A percentile compares a stretch with the other conserved stretches of the same genome.
Conservation (phyloP, 805 yeast genomes). For the Pichia ethanolica region DNA sequence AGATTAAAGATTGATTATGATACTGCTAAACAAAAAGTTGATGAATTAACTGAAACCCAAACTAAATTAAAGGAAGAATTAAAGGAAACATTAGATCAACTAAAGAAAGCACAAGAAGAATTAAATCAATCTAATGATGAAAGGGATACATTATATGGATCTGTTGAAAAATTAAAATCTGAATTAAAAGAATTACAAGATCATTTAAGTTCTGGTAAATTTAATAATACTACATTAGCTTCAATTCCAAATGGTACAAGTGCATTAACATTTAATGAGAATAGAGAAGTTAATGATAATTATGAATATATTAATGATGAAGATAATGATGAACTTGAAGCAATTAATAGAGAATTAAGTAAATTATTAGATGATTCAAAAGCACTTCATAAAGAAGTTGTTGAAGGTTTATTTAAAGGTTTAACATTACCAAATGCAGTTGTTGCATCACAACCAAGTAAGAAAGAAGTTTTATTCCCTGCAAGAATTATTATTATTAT, state of each 20-base stretch:
- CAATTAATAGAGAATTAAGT: slow-evolving; percentile 70
- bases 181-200: slow-evolving; percentile 31
- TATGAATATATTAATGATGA: slow-evolving; percentile 1
- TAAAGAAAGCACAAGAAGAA: slow-evolving; percentile 52
- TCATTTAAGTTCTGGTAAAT: slow-evolving; percentile 18
- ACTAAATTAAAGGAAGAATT: slow-evolving; percentile 58
- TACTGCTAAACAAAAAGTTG: slow-evolving; percentile 51
- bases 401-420: slow-evolving; percentile 78
- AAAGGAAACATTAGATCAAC: slow-evolving; percentile 50
- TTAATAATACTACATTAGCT: slow-evolving; percentile 9
- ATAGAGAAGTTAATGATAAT: not conserved
- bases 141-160: slow-evolving; percentile 57
- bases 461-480: slow-evolving; percentile 92
- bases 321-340: slow-evolving; percentile 49
- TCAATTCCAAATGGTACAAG: slow-evolving; percentile 11
- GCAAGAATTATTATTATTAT: slow-evolving; percentile 90
- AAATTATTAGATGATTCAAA: slow-evolving; percentile 63
- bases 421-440: slow-evolving; percentile 81
- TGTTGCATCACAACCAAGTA: slow-evolving; percentile 72
- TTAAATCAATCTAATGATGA: slow-evolving; percentile 52
- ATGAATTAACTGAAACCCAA: slow-evolving; percentile 53
- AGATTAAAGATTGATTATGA: slow-evolving; percentile 49
- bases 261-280: slow-evolving; percentile 10
- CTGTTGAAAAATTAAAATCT: slow-evolving; percentile 46
- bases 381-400: slow-evolving; percentile 71